phyloP scores from a whole-genome alignment of 2,329 filamentous ascomycete genomes.

The Fusarium odoratissimum region DNA sequence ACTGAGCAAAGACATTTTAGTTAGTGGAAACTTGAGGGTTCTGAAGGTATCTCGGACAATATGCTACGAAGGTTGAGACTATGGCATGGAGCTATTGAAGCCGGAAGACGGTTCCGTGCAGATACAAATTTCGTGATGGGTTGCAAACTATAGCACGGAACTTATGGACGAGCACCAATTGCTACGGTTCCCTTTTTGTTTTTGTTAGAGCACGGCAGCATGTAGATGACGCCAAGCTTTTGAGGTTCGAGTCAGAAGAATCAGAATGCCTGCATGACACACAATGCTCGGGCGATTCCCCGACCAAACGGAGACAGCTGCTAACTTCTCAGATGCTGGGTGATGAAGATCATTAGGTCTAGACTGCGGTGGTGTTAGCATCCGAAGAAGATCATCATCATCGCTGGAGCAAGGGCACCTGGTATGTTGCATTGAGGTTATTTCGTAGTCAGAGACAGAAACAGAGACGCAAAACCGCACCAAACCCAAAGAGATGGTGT shows the following conservation, averaged over 20 bases:
- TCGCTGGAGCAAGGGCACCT: constrained; percentile 7
- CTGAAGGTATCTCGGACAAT: neutral
- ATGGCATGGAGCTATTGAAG: neutral
- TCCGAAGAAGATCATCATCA: constrained; percentile 23
- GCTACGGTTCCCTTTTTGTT: neutral
- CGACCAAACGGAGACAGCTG: constrained; percentile 19
- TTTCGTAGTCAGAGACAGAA: constrained; percentile 11
- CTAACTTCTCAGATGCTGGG: constrained; percentile 9
- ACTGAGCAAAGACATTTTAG: constrained; percentile 21
- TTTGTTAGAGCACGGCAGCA: constrained; percentile 2
- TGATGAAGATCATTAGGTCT: constrained; percentile 36
- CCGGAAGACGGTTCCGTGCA: constrained; percentile 14
- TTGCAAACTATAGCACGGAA: constrained; percentile 17
- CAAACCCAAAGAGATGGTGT: constrained; percentile 27
- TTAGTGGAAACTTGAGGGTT: constrained; percentile 23
- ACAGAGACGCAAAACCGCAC: neutral
- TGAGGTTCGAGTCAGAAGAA: constrained; percentile 28
- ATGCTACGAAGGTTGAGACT: neutral
- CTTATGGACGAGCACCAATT: constrained; percentile 13
- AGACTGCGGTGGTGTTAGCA: constrained; percentile 21
- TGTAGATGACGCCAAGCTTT: constrained; percentile 23
- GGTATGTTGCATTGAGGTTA: constrained; percentile 29
- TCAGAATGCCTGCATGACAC: constrained; percentile 31
- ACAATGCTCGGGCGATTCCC: constrained; percentile 25
- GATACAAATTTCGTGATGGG: constrained; percentile 12